These are phyloP conservation scores for Hordeum vulgare DNA, from an alignment of 176 grass and related monocot genomes.

Conservation along the genomic window DNA sequence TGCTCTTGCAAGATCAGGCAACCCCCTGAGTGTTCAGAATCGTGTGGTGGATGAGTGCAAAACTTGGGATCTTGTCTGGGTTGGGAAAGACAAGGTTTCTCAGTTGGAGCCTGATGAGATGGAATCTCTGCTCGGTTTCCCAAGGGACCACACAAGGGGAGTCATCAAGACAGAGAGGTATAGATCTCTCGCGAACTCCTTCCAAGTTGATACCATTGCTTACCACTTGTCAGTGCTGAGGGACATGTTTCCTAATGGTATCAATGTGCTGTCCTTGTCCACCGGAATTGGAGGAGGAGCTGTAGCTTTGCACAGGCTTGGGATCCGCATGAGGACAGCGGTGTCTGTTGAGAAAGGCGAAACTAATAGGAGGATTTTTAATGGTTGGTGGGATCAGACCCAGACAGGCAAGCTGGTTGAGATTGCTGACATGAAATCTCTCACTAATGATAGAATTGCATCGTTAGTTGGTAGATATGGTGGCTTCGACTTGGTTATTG, in stretches of 20 bases:
- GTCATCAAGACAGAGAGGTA: slow-evolving; percentile 57
- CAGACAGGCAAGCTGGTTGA: slow-evolving; percentile 54
- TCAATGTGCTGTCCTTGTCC: slow-evolving; percentile 65
- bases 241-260: slow-evolving; percentile 57
- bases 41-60: slow-evolving; percentile 51
- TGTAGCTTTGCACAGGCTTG: slow-evolving; percentile 69
- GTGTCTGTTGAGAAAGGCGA: slow-evolving; percentile 66
- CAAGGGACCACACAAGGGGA: slow-evolving; percentile 72
- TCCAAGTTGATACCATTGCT: slow-evolving; percentile 82
- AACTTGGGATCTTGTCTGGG: slow-evolving; percentile 80
- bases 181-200: slow-evolving; percentile 63
- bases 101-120: slow-evolving; percentile 80
- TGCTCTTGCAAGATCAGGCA: slow-evolving; percentile 9
- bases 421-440: slow-evolving; percentile 32
- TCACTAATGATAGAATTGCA: slow-evolving; percentile 30
- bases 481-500: slow-evolving; percentile 63
- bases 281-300: slow-evolving; percentile 79
- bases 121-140: slow-evolving; percentile 68
- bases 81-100: slow-evolving; percentile 62
- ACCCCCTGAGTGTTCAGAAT: slow-evolving; percentile 39
- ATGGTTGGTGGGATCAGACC: slow-evolving; percentile 75
- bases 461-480: slow-evolving; percentile 31
- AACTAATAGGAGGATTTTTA: slow-evolving; percentile 44
- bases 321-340: slow-evolving; percentile 51
- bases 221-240: slow-evolving; percentile 64